phyloP scores from a whole-genome alignment of 495 filamentous ascomycete genomes.

The Daldinia concentrica region DNA sequence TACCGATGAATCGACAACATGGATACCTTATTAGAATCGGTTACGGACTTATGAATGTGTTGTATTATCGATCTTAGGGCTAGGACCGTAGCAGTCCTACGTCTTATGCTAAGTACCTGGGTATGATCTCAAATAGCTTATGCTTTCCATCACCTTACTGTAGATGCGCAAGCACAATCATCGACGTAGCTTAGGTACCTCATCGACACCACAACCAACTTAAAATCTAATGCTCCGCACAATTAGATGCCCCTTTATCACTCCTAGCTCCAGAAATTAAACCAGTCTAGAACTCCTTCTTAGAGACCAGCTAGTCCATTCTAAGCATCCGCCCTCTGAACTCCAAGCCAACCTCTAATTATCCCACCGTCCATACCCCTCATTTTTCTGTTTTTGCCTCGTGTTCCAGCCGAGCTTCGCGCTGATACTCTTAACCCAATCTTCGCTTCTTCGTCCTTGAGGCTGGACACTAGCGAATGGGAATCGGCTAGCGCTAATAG shows the following conservation, averaged over 20 bases:
- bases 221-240: neutral
- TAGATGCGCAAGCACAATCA: too few relatives aligned
- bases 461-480: slow-evolving; percentile 92
- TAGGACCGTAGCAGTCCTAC: too few relatives aligned
- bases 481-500: slow-evolving; percentile 89
- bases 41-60: too few relatives aligned
- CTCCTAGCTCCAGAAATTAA: neutral
- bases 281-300: neutral
- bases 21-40: neutral
- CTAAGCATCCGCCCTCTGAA: neutral
- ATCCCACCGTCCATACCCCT: slow-evolving; percentile 61
- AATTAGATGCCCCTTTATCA: neutral
- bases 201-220: neutral
- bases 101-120: too few relatives aligned
- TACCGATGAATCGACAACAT: neutral
- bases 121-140: too few relatives aligned
- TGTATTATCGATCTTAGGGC: too few relatives aligned
- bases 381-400: slow-evolving; percentile 75
- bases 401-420: slow-evolving; percentile 96
- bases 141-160: too few relatives aligned
- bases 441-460: slow-evolving; percentile 76
- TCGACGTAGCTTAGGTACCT: too few relatives aligned
- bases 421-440: slow-evolving; percentile 93
- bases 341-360: slow-evolving; percentile 31
- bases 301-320: neutral